These are phyloP conservation scores for Carex scoparia DNA, from an alignment of 176 grass and related monocot genomes.

Conservation along the genomic window DNA sequence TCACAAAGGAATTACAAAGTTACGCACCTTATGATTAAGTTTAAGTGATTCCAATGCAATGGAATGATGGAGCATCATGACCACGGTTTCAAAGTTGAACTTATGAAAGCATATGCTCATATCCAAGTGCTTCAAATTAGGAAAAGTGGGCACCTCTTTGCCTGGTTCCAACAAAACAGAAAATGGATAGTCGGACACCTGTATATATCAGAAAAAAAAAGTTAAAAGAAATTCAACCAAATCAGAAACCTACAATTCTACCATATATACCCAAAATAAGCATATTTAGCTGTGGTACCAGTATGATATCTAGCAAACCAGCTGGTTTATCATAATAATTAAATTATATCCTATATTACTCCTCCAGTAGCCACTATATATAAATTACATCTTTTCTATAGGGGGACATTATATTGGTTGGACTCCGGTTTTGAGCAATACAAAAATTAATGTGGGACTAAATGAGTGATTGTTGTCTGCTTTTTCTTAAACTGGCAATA, in stretches of 20 bases:
- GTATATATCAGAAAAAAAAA: background rate
- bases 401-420: too few species aligned
- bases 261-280: background rate
- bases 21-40: slow-evolving; percentile 1
- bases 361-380: too few species aligned
- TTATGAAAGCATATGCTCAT: background rate
- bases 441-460: too few species aligned
- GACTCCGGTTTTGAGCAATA: too few species aligned
- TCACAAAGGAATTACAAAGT: background rate
- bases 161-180: background rate
- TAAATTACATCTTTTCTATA: too few species aligned
- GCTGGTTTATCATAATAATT: background rate
- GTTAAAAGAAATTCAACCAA: background rate
- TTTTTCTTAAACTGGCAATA: too few species aligned
- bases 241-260: background rate
- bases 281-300: background rate
- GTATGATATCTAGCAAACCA: background rate
- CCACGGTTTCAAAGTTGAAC: background rate
- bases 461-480: too few species aligned
- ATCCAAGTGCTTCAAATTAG: slow-evolving; percentile 13
- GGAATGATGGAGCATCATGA: background rate
- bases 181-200: background rate
- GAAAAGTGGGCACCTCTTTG: background rate
- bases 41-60: slow-evolving; percentile 12
- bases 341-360: too few species aligned